Evolutionary conservation across 1,284 basidiomycete species (phyloP).

Genomic region (Cutaneotrichosporon cutaneum): DNA sequence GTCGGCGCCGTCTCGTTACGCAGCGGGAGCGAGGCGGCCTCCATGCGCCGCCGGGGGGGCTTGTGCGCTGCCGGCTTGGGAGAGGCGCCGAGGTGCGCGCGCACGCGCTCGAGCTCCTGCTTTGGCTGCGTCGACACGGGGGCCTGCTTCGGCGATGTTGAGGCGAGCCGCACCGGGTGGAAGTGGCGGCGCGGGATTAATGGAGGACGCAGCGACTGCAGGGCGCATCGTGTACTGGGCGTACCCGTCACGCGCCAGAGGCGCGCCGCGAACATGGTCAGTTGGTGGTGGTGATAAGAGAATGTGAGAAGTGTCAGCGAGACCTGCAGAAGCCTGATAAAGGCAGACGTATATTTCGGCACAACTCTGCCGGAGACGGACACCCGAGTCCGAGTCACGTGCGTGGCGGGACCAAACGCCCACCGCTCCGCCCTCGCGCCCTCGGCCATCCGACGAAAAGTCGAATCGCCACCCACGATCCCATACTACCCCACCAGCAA

Average conservation of each 20-base stretch:
- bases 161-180: slow-evolving; percentile 4
- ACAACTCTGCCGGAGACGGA: background rate
- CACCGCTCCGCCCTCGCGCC: background rate
- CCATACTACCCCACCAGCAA: slow-evolving; percentile 9
- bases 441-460: background rate
- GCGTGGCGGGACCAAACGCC: background rate
- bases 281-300: background rate
- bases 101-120: slow-evolving; percentile 2
- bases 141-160: background rate
- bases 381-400: background rate
- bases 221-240: background rate
- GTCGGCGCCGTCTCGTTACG: slow-evolving; percentile 47
- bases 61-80: slow-evolving; percentile 37
- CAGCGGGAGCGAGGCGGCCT: slow-evolving; percentile 50
- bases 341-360: background rate
- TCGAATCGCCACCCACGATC: slow-evolving; percentile 5
- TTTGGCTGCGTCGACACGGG: background rate
- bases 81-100: background rate
- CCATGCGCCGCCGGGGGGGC: slow-evolving; percentile 51
- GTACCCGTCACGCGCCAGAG: background rate
- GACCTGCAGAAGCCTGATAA: background rate
- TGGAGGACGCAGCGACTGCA: background rate
- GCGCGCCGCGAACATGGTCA: background rate
- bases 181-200: slow-evolving; percentile 1
- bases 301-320: too few species aligned